Evolutionary conservation across 768 basidiomycete species (phyloP), one percentile per base, ranked within the genome.

Genomic region (Trametes cingulata): DNA sequence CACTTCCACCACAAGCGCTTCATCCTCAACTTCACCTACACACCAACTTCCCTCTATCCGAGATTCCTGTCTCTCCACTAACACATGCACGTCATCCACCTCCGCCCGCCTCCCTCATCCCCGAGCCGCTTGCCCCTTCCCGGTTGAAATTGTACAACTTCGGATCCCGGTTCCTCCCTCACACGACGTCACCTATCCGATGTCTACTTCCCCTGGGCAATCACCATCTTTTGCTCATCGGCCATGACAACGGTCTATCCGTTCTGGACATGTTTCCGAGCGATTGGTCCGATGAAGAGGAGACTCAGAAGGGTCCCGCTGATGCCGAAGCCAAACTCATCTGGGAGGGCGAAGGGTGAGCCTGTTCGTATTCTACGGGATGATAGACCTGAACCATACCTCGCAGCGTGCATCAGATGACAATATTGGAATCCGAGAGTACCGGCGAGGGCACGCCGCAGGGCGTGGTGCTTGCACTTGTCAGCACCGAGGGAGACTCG

Each of bases 121-220:
- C 66, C 70, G 82, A 85, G 67, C 74, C 64, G 20, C 76, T 84
- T n/a, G 70, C 72, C 15, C 88, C 90, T 0, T 85, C 82, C 1
- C 89, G 85, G 66, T 74, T 92, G 20, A 81, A 81, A 62, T 72
- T 93, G 49, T 86, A 87, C 66, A 83, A 90, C 41, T 93, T 94
- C 69, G 92, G 92, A 20, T 93, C 91, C 19, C 82, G 91, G 15
- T 94, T 94, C 70, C 77, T 94, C 35, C 91, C 92, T 12, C 92
- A 94, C 67, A 76, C 91, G 15, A 88, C 83, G 2, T 79, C 82
- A 0, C 90, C 82, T 33, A 93, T 94, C 60, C 84, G 85, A 56
- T 88, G 88, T 71, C 71, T 93, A 12, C 78, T 94, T 33, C 90
- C 92, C 8, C 68, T 94, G 20, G 75, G 84, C 39, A 80, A 80